These are phyloP conservation scores for Glarea lozoyensis DNA, from an alignment of 495 filamentous ascomycete species.

Conservation along the genomic window DNA sequence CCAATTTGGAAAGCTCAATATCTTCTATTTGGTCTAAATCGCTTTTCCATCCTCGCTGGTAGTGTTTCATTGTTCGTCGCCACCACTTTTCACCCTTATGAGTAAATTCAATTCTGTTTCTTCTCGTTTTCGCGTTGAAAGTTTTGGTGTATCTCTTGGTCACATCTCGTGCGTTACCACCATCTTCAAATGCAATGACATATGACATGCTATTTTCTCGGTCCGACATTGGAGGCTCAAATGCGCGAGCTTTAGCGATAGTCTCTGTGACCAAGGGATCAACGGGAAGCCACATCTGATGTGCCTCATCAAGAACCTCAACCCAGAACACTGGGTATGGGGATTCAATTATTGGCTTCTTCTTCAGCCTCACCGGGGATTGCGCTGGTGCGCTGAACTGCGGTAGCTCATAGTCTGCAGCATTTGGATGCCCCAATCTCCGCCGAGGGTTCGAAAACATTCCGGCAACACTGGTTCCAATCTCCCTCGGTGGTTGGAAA, in stretches of 20 bases:
- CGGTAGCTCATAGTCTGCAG: constrained; percentile 20
- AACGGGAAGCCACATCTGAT: constrained; percentile 84
- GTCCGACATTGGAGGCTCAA: constrained; percentile 77
- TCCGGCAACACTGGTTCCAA: background rate
- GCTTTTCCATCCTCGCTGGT: constrained; percentile 42
- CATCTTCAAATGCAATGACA: constrained; percentile 73
- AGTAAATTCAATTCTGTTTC: constrained; percentile 61
- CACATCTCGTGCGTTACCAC: constrained; percentile 68
- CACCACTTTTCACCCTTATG: constrained; percentile 66
- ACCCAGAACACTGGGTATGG: constrained; percentile 85
- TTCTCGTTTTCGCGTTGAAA: constrained; percentile 83
- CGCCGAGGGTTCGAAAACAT: constrained; percentile 8
- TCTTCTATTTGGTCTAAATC: constrained; percentile 78
- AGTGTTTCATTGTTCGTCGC: constrained; percentile 49
- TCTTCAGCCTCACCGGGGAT: constrained; percentile 24
- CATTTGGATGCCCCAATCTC: constrained; percentile 21
- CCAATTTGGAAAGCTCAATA: constrained; percentile 59
- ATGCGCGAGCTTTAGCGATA: constrained; percentile 55
- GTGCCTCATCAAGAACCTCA: constrained; percentile 73
- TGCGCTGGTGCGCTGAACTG: constrained; percentile 16
- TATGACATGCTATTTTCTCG: constrained; percentile 67
- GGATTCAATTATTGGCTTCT: constrained; percentile 46
- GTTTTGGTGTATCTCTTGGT: constrained; percentile 71
- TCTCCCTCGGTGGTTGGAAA: background rate
- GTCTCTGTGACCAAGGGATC: constrained; percentile 78